Conservation (phyloP, 75 land plant species). For the Ceratopteris richardii region DNA sequence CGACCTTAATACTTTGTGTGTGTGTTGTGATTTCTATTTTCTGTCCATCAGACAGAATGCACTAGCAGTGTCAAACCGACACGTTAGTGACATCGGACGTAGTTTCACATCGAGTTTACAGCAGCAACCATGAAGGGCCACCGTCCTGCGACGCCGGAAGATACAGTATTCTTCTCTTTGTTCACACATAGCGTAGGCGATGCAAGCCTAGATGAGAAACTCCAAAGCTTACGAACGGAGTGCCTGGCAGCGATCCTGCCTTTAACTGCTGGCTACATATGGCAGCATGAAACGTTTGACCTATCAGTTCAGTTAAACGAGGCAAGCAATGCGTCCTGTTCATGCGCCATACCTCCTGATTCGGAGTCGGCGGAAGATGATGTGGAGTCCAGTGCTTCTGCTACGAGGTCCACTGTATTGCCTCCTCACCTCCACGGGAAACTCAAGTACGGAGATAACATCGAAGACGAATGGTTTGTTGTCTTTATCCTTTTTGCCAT, state of each 20-base stretch:
- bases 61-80: too few relatives aligned
- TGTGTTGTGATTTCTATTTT: too few relatives aligned
- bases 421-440: constrained; percentile 62
- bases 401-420: background rate
- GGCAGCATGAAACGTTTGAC: constrained; percentile 87
- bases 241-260: constrained; percentile 37
- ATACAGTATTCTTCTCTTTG: constrained; percentile 7
- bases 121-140: background rate
- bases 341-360: constrained; percentile 3
- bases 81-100: too few relatives aligned
- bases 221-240: constrained; percentile 40
- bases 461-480: constrained; percentile 97
- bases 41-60: too few relatives aligned
- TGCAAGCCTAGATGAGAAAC: constrained; percentile 2
- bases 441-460: constrained; percentile 66
- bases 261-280: constrained; percentile 44
- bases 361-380: background rate
- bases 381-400: background rate
- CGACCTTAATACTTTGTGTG: too few relatives aligned
- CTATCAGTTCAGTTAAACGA: constrained; percentile 20
- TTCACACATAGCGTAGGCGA: constrained; percentile 2
- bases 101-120: too few relatives aligned
- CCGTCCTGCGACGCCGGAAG: background rate
- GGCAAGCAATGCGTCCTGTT: background rate
- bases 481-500: constrained; percentile 58